phyloP scores from a whole-genome alignment of 768 basidiomycete species.

The Lactarius akahatsu region DNA sequence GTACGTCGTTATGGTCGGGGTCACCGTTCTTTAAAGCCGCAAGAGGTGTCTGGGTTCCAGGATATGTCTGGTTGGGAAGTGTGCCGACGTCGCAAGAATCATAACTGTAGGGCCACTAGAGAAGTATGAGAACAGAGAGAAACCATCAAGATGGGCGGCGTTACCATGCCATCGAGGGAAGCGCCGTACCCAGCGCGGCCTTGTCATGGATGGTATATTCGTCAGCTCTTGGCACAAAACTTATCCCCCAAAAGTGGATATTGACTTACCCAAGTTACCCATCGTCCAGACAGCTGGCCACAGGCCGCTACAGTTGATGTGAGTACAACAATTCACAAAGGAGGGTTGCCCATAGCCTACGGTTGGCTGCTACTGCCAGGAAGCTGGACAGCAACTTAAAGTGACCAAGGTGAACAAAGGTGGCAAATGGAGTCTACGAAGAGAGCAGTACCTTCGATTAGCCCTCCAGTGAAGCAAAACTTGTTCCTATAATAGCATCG shows the following conservation, averaged over 20 bases:
- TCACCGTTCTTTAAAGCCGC: constrained; percentile 65
- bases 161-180: constrained; percentile 75
- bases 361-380: constrained; percentile 16
- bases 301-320: constrained; percentile 39
- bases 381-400: constrained; percentile 28
- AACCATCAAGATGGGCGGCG: constrained; percentile 29
- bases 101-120: constrained; percentile 79
- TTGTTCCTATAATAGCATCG: constrained; percentile 48
- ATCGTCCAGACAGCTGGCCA: constrained; percentile 59
- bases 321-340: constrained; percentile 28
- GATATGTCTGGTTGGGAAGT: constrained; percentile 66
- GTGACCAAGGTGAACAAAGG: background rate
- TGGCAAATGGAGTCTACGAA: background rate
- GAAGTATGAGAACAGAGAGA: constrained; percentile 15
- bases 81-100: constrained; percentile 72
- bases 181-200: constrained; percentile 90
- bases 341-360: constrained; percentile 13
- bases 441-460: constrained; percentile 48
- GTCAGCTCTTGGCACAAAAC: constrained; percentile 7
- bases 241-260: background rate
- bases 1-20: constrained; percentile 38
- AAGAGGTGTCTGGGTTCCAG: constrained; percentile 63
- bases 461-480: constrained; percentile 80
- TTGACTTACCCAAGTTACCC: constrained; percentile 60
- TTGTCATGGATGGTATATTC: constrained; percentile 16